Conservation (phyloP, 2,329 filamentous ascomycete genomes). For the Colletotrichum sp. region DNA sequence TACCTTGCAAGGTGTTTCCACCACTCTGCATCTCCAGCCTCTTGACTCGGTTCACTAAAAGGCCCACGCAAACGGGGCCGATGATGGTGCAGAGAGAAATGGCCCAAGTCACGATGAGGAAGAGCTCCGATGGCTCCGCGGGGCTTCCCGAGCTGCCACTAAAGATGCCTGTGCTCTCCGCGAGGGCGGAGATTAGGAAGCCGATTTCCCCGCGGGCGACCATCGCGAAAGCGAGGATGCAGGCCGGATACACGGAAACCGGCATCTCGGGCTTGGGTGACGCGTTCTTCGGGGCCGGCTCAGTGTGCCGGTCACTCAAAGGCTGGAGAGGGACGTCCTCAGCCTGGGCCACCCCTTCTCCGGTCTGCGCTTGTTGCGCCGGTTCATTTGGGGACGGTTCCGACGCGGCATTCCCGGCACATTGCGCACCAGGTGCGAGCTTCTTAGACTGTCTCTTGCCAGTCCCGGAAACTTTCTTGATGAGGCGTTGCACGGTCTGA, state of each 20-base stretch:
- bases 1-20: neutral
- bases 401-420: neutral
- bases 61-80: conserved; percentile 53
- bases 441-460: neutral
- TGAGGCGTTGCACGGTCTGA: neutral
- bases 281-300: conserved; percentile 13
- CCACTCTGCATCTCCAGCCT: conserved; percentile 25
- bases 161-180: conserved; percentile 58
- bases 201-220: conserved; percentile 81
- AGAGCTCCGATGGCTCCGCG: conserved; percentile 42
- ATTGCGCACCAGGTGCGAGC: conserved; percentile 8
- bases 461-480: neutral
- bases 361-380: neutral
- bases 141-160: neutral
- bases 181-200: conserved; percentile 75
- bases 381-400: neutral
- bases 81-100: conserved; percentile 60
- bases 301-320: conserved; percentile 18
- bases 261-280: conserved; percentile 46
- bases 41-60: conserved; percentile 49
- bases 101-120: conserved; percentile 60
- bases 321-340: neutral
- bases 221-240: conserved; percentile 72
- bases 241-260: conserved; percentile 69
- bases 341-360: neutral